Conservation (phyloP, 768 basidiomycete genomes). For the Ramaria rubella region DNA sequence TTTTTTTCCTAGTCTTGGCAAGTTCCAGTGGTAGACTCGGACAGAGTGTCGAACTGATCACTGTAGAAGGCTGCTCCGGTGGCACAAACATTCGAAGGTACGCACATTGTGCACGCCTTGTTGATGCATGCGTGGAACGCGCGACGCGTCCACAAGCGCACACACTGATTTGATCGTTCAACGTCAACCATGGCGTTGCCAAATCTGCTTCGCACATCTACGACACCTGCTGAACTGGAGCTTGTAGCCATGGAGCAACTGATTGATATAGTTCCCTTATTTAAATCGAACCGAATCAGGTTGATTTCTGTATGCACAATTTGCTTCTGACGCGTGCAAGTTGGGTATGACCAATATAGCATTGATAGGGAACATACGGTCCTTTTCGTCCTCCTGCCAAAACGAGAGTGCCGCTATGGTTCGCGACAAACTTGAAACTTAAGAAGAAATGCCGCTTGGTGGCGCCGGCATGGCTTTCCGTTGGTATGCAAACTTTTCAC, state of each 20-base stretch:
- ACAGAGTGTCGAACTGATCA: no score
- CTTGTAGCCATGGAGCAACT: conserved; percentile 80
- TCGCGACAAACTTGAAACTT: conserved; percentile 87
- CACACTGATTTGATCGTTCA: not conserved
- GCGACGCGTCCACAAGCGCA: conserved; percentile 4
- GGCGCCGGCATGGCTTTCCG: conserved; percentile 81
- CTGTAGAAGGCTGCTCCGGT: no score
- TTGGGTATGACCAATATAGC: conserved; percentile 7
- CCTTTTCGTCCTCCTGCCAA: conserved; percentile 86
- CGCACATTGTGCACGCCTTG: no score
- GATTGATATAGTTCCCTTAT: conserved; percentile 81
- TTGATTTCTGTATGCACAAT: conserved; percentile 69
- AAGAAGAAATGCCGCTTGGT: conserved; percentile 95
- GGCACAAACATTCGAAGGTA: no score
- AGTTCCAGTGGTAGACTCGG: no score
- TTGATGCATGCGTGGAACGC: no score
- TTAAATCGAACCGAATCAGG: conserved; percentile 85
- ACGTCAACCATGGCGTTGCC: conserved; percentile 65
- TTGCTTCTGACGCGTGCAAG: not conserved
- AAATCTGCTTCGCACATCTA: conserved; percentile 55
- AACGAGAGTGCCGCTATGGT: conserved; percentile 88
- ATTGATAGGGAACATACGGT: conserved; percentile 77
- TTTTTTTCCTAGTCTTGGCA: no score
- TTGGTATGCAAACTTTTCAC: conserved; percentile 48
- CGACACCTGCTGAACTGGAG: conserved; percentile 82